These are phyloP conservation scores for Lotmaria passim DNA, from an alignment of 208 protist species.

Conservation along the genomic window DNA sequence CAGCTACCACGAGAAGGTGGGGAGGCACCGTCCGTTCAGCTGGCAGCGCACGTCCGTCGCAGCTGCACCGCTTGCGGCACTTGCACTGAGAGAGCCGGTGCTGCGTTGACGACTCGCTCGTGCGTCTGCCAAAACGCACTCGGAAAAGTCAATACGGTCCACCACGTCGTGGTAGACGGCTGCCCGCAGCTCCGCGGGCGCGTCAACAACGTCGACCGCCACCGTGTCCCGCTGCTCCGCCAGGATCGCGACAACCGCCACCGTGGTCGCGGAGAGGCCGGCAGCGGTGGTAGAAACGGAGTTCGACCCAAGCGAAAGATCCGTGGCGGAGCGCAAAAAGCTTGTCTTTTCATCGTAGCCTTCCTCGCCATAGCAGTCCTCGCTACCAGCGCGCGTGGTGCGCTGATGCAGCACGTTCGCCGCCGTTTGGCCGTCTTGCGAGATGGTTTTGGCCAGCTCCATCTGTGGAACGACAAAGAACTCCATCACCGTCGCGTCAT, in stretches of 20 bases:
- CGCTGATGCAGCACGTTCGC: background rate
- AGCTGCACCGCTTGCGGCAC: background rate
- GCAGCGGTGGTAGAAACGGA: no score
- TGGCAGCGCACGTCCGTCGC: conserved; percentile 28
- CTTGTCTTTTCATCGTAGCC: no score
- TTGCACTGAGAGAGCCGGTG: background rate
- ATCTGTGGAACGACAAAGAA: conserved; percentile 67
- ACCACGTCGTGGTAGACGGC: conserved; percentile 54
- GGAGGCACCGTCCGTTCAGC: conserved; percentile 48
- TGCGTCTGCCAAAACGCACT: conserved; percentile 23
- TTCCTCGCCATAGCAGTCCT: background rate
- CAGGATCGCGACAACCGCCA: conserved; percentile 45
- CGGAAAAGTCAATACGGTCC: conserved; percentile 47
- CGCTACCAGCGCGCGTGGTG: background rate
- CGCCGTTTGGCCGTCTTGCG: background rate
- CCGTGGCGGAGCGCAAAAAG: background rate
- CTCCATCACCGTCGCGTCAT: conserved; percentile 2
- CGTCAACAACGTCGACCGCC: conserved; percentile 37
- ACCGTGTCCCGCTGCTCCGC: conserved; percentile 37
- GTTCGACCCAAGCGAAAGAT: background rate
- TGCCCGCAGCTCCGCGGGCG: conserved; percentile 54
- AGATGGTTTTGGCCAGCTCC: conserved; percentile 12
- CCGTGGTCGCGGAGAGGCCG: background rate
- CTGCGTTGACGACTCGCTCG: background rate
- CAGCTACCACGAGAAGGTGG: conserved; percentile 43